Conservation (phyloP, 768 basidiomycete species). For the Suillus tomentosus region DNA sequence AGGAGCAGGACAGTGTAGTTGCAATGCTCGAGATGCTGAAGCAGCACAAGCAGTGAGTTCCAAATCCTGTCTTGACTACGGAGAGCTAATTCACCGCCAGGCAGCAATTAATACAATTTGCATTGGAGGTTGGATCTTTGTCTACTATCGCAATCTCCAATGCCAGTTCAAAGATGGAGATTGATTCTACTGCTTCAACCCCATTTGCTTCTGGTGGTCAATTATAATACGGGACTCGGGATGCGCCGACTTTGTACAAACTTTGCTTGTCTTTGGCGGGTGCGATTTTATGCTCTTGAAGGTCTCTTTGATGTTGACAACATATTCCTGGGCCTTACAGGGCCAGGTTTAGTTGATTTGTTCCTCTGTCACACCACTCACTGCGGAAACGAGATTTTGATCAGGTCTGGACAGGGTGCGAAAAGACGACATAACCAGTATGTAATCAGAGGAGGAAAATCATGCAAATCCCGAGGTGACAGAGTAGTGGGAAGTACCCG, state of each 20-base stretch:
- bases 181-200: slow-evolving; percentile 78
- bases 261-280: neutral
- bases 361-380: no score
- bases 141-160: slow-evolving; percentile 27
- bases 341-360: no score
- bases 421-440: no score
- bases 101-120: slow-evolving; percentile 55
- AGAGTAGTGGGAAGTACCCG: no score
- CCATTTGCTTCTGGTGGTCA: slow-evolving; percentile 41
- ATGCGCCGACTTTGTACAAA: neutral
- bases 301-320: no score
- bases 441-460: no score
- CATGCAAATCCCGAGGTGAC: no score
- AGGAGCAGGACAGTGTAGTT: slow-evolving; percentile 74
- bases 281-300: no score
- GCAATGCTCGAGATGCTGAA: slow-evolving; percentile 64
- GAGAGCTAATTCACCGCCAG: slow-evolving; percentile 33
- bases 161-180: slow-evolving; percentile 53
- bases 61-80: neutral
- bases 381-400: no score
- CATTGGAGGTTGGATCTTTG: slow-evolving; percentile 42
- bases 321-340: no score
- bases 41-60: slow-evolving; percentile 60
- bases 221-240: neutral
- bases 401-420: no score